phyloP scores from a whole-genome alignment of 2,329 filamentous ascomycete species.

The Claviceps cyperi region DNA sequence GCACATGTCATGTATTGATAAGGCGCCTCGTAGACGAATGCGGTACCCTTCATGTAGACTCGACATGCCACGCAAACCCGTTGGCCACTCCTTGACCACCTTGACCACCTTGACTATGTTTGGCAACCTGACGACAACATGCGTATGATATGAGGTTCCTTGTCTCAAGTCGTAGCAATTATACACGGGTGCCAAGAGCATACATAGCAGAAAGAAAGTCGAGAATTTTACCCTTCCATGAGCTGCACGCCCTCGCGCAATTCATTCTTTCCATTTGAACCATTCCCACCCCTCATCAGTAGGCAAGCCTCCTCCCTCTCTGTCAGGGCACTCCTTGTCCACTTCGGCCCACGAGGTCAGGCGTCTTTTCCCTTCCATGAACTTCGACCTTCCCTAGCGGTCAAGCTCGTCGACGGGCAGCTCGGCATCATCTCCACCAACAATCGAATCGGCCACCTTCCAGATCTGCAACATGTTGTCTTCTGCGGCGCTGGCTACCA shows the following conservation, averaged over 20 bases:
- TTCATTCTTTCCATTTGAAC: not conserved
- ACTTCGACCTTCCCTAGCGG: conserved; percentile 30
- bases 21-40: no score
- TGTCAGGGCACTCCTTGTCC: conserved; percentile 3
- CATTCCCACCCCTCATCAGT: not conserved
- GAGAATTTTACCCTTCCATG: not conserved
- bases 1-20: no score
- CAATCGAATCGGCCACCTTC: conserved; percentile 73
- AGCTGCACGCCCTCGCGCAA: not conserved
- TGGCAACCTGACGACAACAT: not conserved
- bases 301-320: not conserved
- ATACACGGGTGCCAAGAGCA: not conserved
- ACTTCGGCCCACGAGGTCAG: conserved; percentile 18
- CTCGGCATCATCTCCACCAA: conserved; percentile 62
- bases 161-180: not conserved
- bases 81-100: not conserved
- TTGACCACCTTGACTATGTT: not conserved
- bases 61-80: not conserved
- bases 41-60: no score
- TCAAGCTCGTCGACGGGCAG: conserved; percentile 66
- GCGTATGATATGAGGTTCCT: not conserved
- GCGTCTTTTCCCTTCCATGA: conserved; percentile 14
- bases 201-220: not conserved
- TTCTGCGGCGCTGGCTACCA: conserved; percentile 88
- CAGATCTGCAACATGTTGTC: conserved; percentile 95